Base-by-base conservation (phyloP, 495 filamentous ascomycete species). In the Tuber calosporum region DNA sequence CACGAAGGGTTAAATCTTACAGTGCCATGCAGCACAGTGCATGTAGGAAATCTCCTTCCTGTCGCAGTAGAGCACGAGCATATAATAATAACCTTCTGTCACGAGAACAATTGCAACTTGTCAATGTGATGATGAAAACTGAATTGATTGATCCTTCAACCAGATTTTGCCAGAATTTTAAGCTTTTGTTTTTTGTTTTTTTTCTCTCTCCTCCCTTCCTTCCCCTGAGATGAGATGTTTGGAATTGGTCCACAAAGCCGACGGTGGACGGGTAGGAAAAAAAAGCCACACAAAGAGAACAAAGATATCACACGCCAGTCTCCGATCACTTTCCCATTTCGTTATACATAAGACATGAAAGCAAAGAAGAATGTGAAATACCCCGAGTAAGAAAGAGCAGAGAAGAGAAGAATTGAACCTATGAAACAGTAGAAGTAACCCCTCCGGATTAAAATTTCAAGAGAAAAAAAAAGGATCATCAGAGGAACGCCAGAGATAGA, bases 381-480 rank as follows among this genome's bases (percentile, higher is more conserved):
- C 53, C 53, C 53, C 1, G 53, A 19, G 53, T 62, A 62, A 58
- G 48, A 58, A 58, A 58, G 53, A 62, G 48, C 3, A 53, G 48
- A 53, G 53, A 15, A 62, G 53, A 62, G 53, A 62, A 5, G 9
- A 62, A 15, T 62, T 62, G 53, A 62, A 62, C 53, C 53, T 62
- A 62, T 62, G 53, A 62, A 62, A 62, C 53, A 62, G 26, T 34
- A 62, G 6, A 62, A 62, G 53, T 62, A 19, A 34, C 53, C 53
- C 53, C 53, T 62, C 53, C 30, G 26, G 13, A 62, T 62, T 62
- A 62, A 62, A 17, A 70, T 69, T 62, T 71, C 74, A 48, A 70
- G 62, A 73, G 72, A 78, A 68, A 78, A 68, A 69, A 67, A 70
- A 43, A 48, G 75, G n/a, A n/a, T n/a, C n/a, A 70, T 73, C 72